A percentile compares a stretch with the other conserved stretches of the same genome.
Conservation (phyloP, 495 filamentous ascomycete genomes). For the Xeromyces bisporus region DNA sequence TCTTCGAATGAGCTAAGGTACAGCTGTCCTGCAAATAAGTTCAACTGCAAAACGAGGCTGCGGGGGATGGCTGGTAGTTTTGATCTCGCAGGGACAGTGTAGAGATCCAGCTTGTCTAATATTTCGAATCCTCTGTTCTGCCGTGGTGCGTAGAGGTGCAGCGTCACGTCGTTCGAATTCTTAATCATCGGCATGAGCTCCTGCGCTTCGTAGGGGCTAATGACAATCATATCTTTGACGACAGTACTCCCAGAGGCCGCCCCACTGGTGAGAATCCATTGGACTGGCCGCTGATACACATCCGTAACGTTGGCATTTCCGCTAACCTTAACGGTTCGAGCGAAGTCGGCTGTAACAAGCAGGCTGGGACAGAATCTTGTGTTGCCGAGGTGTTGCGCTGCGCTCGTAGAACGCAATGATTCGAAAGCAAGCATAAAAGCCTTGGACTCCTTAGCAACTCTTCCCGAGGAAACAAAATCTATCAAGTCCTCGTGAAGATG, state of each 20-base stretch:
- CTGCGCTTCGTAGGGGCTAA: conserved; percentile 49
- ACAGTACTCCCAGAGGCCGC: no score
- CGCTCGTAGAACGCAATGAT: conserved; percentile 23
- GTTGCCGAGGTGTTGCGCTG: conserved; percentile 13
- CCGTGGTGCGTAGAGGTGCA: conserved; percentile 45
- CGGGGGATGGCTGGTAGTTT: conserved; percentile 2
- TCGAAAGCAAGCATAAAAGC: conserved; percentile 34
- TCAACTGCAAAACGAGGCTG: conserved; percentile 29
- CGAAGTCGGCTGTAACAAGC: conserved; percentile 40
- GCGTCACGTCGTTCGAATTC: conserved; percentile 12
- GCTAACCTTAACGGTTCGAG: conserved; percentile 30
- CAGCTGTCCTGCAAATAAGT: conserved; percentile 51
- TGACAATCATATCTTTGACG: conserved; percentile 36
- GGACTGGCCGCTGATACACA: conserved; percentile 36
- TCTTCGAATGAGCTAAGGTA: conserved; percentile 38
- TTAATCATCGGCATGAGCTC: conserved; percentile 25
- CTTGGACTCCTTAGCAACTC: background rate
- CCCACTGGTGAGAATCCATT: conserved; percentile 38
- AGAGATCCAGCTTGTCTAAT: conserved; percentile 33
- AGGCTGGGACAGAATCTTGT: conserved; percentile 24
- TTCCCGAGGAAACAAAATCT: conserved; percentile 18
- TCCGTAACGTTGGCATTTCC: no score
- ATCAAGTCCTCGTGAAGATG: conserved; percentile 28
- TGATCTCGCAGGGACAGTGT: conserved; percentile 4
- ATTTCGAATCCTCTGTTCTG: conserved; percentile 22